Evolutionary conservation across 2,329 filamentous ascomycete genomes (phyloP).

Genomic region (Pseudogymnoascus pannorum): DNA sequence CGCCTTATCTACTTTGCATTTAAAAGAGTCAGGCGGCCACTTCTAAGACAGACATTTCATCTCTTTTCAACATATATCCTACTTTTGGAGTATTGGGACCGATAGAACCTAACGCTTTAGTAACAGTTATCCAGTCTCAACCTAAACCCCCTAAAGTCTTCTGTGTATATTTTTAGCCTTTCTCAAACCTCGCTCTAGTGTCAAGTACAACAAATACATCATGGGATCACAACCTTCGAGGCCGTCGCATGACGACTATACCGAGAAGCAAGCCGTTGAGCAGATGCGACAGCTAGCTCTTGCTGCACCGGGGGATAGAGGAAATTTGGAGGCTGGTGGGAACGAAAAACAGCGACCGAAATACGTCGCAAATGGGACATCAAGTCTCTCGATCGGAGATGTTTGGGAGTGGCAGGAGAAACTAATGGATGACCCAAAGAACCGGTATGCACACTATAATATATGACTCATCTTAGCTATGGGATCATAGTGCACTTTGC

Average conservation of each 20-base stretch:
- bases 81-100: background rate
- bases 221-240: background rate
- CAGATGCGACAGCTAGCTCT: background rate
- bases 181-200: background rate
- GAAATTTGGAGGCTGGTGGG: conserved; percentile 29
- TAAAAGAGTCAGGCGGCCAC: background rate
- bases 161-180: background rate
- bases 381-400: conserved; percentile 42
- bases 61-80: background rate
- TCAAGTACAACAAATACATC: background rate
- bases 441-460: conserved; percentile 40
- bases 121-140: background rate
- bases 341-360: conserved; percentile 23
- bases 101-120: background rate
- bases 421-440: conserved; percentile 58
- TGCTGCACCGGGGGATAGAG: background rate
- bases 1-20: background rate
- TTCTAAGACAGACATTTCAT: background rate
- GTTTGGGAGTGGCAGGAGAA: conserved; percentile 53
- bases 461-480: background rate
- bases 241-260: background rate
- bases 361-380: conserved; percentile 16
- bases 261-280: background rate
- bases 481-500: background rate
- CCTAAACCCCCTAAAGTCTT: background rate